Conservation (phyloP, 148 eudicot species). For the Bassia scoparia region DNA sequence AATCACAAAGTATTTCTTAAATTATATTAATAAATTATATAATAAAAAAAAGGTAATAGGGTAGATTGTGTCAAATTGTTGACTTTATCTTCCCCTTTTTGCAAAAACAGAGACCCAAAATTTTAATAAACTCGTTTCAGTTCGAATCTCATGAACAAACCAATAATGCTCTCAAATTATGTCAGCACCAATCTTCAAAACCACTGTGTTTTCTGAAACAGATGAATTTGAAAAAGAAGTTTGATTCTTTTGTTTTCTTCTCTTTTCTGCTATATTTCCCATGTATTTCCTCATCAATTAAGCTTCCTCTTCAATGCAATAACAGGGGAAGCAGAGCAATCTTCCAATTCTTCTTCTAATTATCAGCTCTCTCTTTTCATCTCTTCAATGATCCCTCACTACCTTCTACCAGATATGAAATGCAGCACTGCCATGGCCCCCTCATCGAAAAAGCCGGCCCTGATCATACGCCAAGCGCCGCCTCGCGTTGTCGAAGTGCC, state of each 20-base stretch:
- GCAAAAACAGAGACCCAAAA: conserved; percentile 16
- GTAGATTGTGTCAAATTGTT: neutral
- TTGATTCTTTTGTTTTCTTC: conserved; percentile 19
- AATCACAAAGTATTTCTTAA: neutral
- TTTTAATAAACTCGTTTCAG: neutral
- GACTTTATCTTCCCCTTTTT: neutral
- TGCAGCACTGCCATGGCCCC: conserved; percentile 56
- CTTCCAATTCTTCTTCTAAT: conserved; percentile 9
- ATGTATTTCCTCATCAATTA: conserved; percentile 36
- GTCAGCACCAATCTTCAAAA: conserved; percentile 64
- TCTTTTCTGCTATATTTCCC: conserved; percentile 10
- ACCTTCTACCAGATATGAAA: conserved; percentile 46
- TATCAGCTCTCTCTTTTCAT: conserved; percentile 22
- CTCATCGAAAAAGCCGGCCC: conserved; percentile 58
- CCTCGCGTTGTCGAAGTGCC: conserved; percentile 77
- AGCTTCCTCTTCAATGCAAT: conserved; percentile 49
- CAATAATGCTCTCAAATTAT: conserved; percentile 47
- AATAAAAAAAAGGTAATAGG: neutral
- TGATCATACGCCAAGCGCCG: conserved; percentile 63
- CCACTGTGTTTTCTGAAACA: conserved; percentile 21
- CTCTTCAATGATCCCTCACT: conserved; percentile 45
- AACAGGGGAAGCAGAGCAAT: conserved; percentile 40
- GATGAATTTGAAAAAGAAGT: neutral
- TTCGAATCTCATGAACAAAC: conserved; percentile 16
- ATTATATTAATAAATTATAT: too few species aligned